Percentiles rank a stretch among this genome's conserved stretches.
Evolutionary conservation across 805 yeast genomes (phyloP).

Genomic region (Saturnispora bothae): DNA sequence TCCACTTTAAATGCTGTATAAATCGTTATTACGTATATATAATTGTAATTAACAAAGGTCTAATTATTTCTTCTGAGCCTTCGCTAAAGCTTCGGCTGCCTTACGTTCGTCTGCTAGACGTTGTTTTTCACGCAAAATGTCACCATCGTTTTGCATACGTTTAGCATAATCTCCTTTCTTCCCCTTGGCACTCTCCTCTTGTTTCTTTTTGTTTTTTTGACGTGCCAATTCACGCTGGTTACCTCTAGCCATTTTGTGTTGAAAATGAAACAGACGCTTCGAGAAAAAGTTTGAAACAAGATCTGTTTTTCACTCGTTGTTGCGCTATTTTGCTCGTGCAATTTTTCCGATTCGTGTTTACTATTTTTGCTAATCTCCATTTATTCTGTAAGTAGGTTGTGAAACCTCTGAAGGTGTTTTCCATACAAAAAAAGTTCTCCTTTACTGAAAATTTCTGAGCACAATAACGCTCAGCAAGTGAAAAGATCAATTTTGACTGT

Average conservation of each 20-base stretch:
- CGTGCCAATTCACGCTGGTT: conserved; percentile 94
- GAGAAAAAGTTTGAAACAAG: too few species aligned
- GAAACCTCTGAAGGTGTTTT: too few species aligned
- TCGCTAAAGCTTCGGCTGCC: conserved; percentile 24
- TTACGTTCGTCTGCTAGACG: conserved; percentile 51
- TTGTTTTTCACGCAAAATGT: conserved; percentile 80
- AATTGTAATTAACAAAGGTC: too few species aligned
- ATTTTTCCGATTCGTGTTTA: too few species aligned
- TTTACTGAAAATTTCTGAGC: background rate
- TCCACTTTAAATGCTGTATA: conserved; percentile 6
- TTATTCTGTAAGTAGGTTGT: too few species aligned
- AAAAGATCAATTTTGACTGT: too few species aligned
- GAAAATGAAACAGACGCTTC: background rate
- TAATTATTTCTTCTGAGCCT: conserved; percentile 13
- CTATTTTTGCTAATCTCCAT: too few species aligned
- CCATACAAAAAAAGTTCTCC: too few species aligned
- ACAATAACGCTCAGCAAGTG: background rate
- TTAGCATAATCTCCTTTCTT: conserved; percentile 77
- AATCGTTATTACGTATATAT: too few species aligned
- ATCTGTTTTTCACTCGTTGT: too few species aligned
- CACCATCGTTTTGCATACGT: conserved; percentile 85
- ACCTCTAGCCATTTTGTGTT: conserved; percentile 66
- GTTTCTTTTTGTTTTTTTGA: conserved; percentile 76
- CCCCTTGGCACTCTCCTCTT: conserved; percentile 55
- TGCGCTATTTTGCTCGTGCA: too few species aligned